Percentiles rank a stretch among this genome's conserved stretches.
phyloP scores from a whole-genome alignment of 176 grass and related monocot genomes.

The Triticum aestivum region IWGSC_CS_RefSeq_v2.1 NC_057814.1:492136797-492137296 shows the following conservation, averaged over 20 bases:
- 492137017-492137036: neutral
- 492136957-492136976: constrained; percentile 57
- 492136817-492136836: constrained; percentile 85
- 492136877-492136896: constrained; percentile 99
- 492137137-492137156: constrained; percentile 95
- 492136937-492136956: constrained; percentile 99
- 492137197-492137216: constrained; percentile 17
- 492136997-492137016: neutral
- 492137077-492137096: constrained; percentile 71
- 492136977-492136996: constrained; percentile 22
- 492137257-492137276: neutral
- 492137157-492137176: constrained; percentile 46
- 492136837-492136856: constrained; percentile 64
- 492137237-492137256: neutral
- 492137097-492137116: constrained; percentile 93
- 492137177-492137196: neutral
- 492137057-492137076: constrained; percentile 91
- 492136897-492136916: constrained; percentile 96
- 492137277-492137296: neutral
- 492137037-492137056: constrained; percentile 18
- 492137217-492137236: neutral
- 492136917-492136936: constrained; percentile 94
- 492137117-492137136: constrained; percentile 94
- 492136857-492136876: constrained; percentile 89
- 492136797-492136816: constrained; percentile 63